phyloP scores from a whole-genome alignment of 345 rosid species.

The Acer campestre region DNA sequence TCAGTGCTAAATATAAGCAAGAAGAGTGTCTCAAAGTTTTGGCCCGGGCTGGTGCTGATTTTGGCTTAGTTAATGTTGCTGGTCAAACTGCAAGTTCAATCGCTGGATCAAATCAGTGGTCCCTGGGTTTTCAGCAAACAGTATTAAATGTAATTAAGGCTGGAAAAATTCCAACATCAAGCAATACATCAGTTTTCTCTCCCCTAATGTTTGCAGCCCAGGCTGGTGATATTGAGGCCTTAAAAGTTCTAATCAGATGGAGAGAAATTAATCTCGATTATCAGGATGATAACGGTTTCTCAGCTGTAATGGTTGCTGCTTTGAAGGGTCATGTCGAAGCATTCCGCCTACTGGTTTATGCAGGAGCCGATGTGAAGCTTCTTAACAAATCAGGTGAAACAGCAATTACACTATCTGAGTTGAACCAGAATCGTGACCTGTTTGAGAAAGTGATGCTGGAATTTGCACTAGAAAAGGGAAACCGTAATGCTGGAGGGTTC shows the following conservation, averaged over 20 bases:
- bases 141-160: conserved; percentile 53
- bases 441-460: conserved; percentile 97
- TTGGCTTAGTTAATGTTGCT: conserved; percentile 59
- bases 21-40: conserved; percentile 56
- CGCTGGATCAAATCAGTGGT: conserved; percentile 63
- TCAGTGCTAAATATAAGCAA: conserved; percentile 63
- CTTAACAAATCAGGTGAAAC: conserved; percentile 69
- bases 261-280: conserved; percentile 56
- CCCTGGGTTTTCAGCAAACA: conserved; percentile 63
- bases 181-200: conserved; percentile 56
- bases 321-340: conserved; percentile 75
- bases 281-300: conserved; percentile 79
- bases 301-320: conserved; percentile 93
- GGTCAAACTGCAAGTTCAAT: conserved; percentile 56
- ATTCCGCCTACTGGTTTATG: conserved; percentile 71
- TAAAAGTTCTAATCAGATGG: conserved; percentile 46
- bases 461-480: conserved; percentile 83
- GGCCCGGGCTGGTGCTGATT: conserved; percentile 84
- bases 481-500: conserved; percentile 70
- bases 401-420: conserved; percentile 67
- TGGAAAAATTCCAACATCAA: conserved; percentile 66
- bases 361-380: conserved; percentile 92
- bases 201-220: conserved; percentile 63
- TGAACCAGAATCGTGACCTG: conserved; percentile 58
- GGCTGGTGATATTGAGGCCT: conserved; percentile 72